Evolutionary conservation across 2,329 filamentous ascomycete species (phyloP), one percentile per base, ranked within the genome.

Genomic region (Didymella lethalis): DNA sequence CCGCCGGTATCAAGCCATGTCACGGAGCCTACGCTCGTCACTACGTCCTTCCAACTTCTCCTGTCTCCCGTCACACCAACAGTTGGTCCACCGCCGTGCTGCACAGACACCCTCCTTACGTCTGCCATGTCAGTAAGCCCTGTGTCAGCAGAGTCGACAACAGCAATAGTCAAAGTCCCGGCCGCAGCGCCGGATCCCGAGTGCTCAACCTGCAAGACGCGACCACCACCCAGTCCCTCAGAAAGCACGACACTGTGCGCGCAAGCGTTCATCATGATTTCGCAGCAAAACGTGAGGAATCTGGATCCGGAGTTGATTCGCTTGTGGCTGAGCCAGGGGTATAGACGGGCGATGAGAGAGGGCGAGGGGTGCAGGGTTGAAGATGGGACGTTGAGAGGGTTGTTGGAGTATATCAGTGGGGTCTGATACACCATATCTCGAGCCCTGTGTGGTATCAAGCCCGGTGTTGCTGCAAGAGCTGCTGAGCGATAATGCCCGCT

Each of bases 321-420:
- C 18, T 18, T 68, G 50, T 75, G 73, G 73, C 38, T 77, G 54
- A 70, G 66, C 4, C 67, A 72, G 56, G 74, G 74, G 6, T 66
- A 71, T 49, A 32, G 73, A 23, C 31, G 72, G 2, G 73, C 73
- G 44, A 53, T 63, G 51, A 59, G 66, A 20, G 60, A 66, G 41
- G 72, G 73, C 0, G 73, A 77, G 54, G 74, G 74, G 14, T 77
- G 74, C 54, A 62, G 73, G 20, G 73, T 77, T 3, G 74, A 77
- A 54, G 75, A 77, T 63, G 68, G 70, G 7, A 69, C 67, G 14
- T 61, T 77, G 61, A 59, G 74, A 61, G 50, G 70, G 10, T 61
- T 76, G 64, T 61, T 76, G 59, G 73, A 76, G 66, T 74, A 70
- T 56, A 76, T 77, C 18, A 76, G 74, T 65, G 70, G 23, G 14